Percentiles rank a stretch among this genome's conserved stretches.
Evolutionary conservation across 768 basidiomycete species (phyloP).

Genomic region (Serpula lacrymans): DNA sequence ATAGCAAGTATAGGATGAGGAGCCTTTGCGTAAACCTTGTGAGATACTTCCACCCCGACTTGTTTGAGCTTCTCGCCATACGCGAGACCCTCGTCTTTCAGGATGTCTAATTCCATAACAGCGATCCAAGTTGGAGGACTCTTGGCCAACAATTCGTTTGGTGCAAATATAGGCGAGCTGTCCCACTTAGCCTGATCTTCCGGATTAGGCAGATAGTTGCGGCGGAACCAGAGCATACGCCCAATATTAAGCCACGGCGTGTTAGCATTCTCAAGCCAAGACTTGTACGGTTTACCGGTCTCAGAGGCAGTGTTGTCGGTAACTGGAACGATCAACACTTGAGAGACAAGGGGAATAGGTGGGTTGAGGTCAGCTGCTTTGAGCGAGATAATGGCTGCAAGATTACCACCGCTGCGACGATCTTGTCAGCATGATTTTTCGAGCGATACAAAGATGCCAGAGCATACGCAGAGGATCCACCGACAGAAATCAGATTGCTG

Average conservation of each 20-base stretch:
- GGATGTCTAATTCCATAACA: constrained; percentile 66
- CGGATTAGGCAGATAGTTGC: constrained; percentile 63
- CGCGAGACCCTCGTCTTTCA: constrained; percentile 63
- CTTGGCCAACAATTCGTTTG: constrained; percentile 48
- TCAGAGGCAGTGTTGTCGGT: constrained; percentile 66
- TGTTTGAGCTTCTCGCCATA: constrained; percentile 58
- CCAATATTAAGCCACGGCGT: constrained; percentile 59
- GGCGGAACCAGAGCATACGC: constrained; percentile 74
- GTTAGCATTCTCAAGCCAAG: constrained; percentile 58
- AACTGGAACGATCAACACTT: constrained; percentile 71
- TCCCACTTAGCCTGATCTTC: constrained; percentile 65
- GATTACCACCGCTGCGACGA: constrained; percentile 61
- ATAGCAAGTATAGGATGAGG: constrained; percentile 75
- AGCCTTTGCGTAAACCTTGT: constrained; percentile 56
- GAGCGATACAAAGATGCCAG: not conserved
- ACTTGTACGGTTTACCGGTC: constrained; percentile 34
- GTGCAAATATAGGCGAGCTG: constrained; percentile 68
- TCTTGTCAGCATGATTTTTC: constrained; percentile 1
- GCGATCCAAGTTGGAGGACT: constrained; percentile 63
- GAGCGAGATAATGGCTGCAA: constrained; percentile 64
- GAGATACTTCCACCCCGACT: constrained; percentile 51
- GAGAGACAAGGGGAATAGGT: constrained; percentile 54
- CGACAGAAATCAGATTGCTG: constrained; percentile 54
- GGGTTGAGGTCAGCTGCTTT: constrained; percentile 51
- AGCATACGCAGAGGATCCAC: constrained; percentile 66